Conservation (phyloP, 2,329 filamentous ascomycete genomes). For the Pseudocercospora eumusae region DNA sequence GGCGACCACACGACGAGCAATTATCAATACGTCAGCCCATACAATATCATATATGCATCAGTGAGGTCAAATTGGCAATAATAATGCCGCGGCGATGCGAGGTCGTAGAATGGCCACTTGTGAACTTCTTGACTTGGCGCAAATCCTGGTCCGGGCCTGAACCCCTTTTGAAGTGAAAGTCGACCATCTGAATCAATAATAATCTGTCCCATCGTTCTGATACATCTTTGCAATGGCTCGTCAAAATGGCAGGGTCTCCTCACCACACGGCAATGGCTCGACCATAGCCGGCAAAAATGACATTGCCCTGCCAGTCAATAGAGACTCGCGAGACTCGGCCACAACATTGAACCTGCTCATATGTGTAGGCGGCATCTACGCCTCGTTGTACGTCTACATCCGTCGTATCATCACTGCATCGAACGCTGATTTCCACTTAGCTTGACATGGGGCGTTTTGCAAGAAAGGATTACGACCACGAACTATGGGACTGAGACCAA, state of each 20-base stretch:
- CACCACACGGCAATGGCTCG: slow-evolving; percentile 29
- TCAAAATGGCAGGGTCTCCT: slow-evolving; percentile 33
- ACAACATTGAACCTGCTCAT: slow-evolving; percentile 68
- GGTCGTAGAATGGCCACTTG: background rate
- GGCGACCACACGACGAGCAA: background rate
- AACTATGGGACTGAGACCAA: slow-evolving; percentile 66
- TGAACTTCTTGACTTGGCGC: background rate
- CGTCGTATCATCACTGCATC: background rate
- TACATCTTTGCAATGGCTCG: slow-evolving; percentile 10
- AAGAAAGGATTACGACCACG: slow-evolving; percentile 96
- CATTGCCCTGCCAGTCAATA: slow-evolving; percentile 23
- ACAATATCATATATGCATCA: background rate
- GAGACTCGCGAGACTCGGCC: slow-evolving; percentile 27
- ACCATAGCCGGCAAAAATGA: slow-evolving; percentile 34
- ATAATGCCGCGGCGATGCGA: too few relatives aligned
- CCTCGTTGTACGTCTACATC: slow-evolving; percentile 71
- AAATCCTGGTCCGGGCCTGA: background rate
- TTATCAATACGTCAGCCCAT: too few relatives aligned
- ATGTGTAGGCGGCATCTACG: slow-evolving; percentile 93
- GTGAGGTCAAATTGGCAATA: background rate
- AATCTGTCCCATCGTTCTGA: background rate
- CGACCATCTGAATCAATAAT: too few relatives aligned
- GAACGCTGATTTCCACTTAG: slow-evolving; percentile 44
- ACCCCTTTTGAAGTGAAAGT: background rate
- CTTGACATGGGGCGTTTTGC: slow-evolving; percentile 92